These are phyloP conservation scores for Gastrolobium bilobum DNA, from an alignment of 306 rosid species.

Conservation along the genomic window DNA sequence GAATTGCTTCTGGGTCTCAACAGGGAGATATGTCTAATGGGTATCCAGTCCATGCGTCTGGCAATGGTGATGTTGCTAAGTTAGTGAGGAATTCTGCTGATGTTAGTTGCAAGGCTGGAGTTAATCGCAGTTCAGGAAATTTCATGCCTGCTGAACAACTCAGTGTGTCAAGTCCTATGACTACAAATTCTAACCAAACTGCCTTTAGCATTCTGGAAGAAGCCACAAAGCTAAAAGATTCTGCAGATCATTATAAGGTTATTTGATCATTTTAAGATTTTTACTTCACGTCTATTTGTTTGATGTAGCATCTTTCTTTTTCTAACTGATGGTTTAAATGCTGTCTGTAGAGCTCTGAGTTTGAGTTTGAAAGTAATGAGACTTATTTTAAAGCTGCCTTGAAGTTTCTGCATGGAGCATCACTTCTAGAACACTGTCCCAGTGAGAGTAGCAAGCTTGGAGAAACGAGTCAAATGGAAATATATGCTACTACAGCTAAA, in stretches of 20 bases:
- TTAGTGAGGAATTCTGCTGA: slow-evolving; percentile 48
- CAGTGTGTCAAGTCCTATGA: slow-evolving; percentile 52
- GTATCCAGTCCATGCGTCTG: slow-evolving; percentile 44
- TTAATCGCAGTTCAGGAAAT: slow-evolving; percentile 41
- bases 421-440: slow-evolving; percentile 60
- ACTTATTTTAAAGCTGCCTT: slow-evolving; percentile 84
- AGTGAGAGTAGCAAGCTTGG: slow-evolving; percentile 62
- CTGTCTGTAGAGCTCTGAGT: slow-evolving; percentile 60
- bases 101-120: slow-evolving; percentile 47
- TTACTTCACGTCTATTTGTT: slow-evolving; percentile 35
- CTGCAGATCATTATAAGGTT: slow-evolving; percentile 79
- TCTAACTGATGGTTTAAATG: slow-evolving; percentile 31
- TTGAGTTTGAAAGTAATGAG: slow-evolving; percentile 72
- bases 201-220: slow-evolving; percentile 59
- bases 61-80: slow-evolving; percentile 49
- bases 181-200: slow-evolving; percentile 54
- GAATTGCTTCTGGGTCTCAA: slow-evolving; percentile 45
- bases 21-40: slow-evolving; percentile 47
- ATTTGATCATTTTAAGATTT: slow-evolving; percentile 43
- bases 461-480: slow-evolving; percentile 62
- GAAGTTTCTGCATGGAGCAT: slow-evolving; percentile 80
- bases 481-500: slow-evolving; percentile 69
- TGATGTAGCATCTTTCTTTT: slow-evolving; percentile 26
- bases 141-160: slow-evolving; percentile 46
- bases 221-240: slow-evolving; percentile 65